phyloP scores from a whole-genome alignment of 805 yeast species.

The Yamadazyma ubonensis region DNA sequence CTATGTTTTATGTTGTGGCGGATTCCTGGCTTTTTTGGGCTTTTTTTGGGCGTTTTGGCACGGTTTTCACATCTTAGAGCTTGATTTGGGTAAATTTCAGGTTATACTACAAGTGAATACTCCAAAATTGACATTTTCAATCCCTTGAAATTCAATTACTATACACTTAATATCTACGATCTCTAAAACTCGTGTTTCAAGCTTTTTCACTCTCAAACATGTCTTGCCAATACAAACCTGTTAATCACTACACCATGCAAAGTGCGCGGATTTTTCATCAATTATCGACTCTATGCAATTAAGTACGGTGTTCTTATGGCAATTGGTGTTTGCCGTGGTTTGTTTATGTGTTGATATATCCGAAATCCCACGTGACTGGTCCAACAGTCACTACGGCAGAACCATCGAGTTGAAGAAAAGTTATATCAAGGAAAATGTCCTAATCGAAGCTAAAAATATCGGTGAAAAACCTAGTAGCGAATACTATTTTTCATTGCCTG shows the following conservation, averaged over 20 bases:
- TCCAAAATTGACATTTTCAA: no score
- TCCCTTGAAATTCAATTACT: neutral
- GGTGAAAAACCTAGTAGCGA: constrained; percentile 51
- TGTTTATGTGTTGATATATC: neutral
- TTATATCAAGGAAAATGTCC: constrained; percentile 60
- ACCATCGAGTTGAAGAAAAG: constrained; percentile 63
- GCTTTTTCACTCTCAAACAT: no score
- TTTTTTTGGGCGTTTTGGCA: no score
- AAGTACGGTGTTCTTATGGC: constrained; percentile 1
- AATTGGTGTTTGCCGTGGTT: constrained; percentile 1
- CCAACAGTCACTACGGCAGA: constrained; percentile 56
- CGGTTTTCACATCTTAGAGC: no score
- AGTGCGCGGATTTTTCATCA: neutral
- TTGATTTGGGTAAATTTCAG: no score
- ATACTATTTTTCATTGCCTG: constrained; percentile 57
- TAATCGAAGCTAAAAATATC: constrained; percentile 58
- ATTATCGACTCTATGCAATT: neutral
- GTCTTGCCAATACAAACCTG: no score
- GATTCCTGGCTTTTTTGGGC: no score
- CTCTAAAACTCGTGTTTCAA: no score
- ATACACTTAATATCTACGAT: no score
- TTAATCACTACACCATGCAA: no score
- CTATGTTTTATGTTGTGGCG: no score
- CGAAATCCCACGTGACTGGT: constrained; percentile 38
- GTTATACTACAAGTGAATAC: no score